A percentile compares a stretch with the other conserved stretches of the same genome.
phyloP scores from a whole-genome alignment of 2,329 filamentous ascomycete genomes.

The Microdochium nivale region DNA sequence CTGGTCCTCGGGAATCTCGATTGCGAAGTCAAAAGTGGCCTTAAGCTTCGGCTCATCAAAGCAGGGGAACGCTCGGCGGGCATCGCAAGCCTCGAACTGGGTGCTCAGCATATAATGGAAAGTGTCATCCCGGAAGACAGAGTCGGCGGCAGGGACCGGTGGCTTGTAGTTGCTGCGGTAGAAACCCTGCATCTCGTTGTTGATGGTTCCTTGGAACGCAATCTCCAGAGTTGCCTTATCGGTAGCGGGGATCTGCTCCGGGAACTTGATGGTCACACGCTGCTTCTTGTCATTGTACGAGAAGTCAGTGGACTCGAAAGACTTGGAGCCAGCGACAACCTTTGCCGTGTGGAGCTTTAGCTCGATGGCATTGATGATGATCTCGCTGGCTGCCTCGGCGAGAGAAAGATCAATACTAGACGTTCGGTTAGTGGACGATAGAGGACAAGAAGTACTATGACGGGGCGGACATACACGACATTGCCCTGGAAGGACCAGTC shows the following conservation, averaged over 20 bases:
- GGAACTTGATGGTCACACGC: constrained; percentile 70
- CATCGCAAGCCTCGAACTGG: constrained; percentile 95
- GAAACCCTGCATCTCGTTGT: constrained; percentile 88
- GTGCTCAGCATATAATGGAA: constrained; percentile 80
- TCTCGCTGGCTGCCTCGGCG: constrained; percentile 60
- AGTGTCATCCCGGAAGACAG: constrained; percentile 66
- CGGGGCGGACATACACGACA: constrained; percentile 43
- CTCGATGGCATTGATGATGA: constrained; percentile 79
- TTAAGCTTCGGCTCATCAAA: constrained; percentile 98
- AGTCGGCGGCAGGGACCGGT: constrained; percentile 57
- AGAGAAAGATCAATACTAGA: constrained; percentile 66
- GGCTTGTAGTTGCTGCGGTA: constrained; percentile 94
- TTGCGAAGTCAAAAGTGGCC: constrained; percentile 87
- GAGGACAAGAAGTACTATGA: not conserved
- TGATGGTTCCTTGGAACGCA: constrained; percentile 73
- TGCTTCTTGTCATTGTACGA: constrained; percentile 78
- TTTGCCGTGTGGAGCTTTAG: constrained; percentile 64
- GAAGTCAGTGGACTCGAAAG: constrained; percentile 56
- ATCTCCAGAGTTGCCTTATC: constrained; percentile 60
- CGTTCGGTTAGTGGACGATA: constrained; percentile 1
- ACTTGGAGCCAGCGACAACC: constrained; percentile 49
- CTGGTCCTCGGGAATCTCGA: constrained; percentile 84
- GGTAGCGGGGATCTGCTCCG: constrained; percentile 59
- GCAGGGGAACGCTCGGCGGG: constrained; percentile 89
- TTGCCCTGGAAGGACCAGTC: constrained; percentile 73